phyloP scores from a whole-genome alignment of 202 grass and related monocot species.

The Eragrostis tef region DNA sequence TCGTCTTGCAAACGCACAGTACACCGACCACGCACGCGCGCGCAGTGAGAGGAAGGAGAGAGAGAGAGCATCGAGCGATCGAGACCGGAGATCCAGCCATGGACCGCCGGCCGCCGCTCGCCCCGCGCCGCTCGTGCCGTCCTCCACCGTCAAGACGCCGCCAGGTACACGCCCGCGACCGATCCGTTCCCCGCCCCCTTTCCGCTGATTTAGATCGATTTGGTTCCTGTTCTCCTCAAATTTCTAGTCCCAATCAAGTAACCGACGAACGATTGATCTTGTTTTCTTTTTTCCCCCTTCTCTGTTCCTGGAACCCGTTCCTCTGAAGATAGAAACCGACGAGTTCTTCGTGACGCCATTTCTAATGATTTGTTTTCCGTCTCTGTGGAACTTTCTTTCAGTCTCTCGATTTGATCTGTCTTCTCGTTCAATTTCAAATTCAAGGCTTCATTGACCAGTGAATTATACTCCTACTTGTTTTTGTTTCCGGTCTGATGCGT shows the following conservation, averaged over 20 bases:
- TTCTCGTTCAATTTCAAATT: not conserved
- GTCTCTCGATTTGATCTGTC: not conserved
- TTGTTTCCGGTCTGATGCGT: not conserved
- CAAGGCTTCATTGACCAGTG: not conserved
- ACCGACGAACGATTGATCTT: no score
- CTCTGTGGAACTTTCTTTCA: not conserved
- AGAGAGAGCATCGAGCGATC: not conserved
- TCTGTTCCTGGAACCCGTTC: not conserved
- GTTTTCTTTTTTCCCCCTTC: no score
- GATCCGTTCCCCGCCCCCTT: constrained; percentile 10
- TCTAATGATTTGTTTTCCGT: not conserved
- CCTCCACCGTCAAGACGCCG: constrained; percentile 34
- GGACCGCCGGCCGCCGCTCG: constrained; percentile 69
- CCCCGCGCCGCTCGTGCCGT: constrained; percentile 53
- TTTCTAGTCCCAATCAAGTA: no score
- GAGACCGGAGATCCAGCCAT: constrained; percentile 31
- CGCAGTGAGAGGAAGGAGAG: not conserved
- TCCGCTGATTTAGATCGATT: not conserved
- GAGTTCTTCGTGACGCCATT: not conserved
- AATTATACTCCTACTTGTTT: not conserved
- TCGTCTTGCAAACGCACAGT: not conserved
- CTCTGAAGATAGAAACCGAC: not conserved
- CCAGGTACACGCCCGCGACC: constrained; percentile 45
- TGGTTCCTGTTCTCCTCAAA: no score
- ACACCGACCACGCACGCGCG: not conserved